Percentiles rank a stretch among this genome's conserved stretches.
Conservation (phyloP, 768 basidiomycete species). For the Mycena indigotica region DNA sequence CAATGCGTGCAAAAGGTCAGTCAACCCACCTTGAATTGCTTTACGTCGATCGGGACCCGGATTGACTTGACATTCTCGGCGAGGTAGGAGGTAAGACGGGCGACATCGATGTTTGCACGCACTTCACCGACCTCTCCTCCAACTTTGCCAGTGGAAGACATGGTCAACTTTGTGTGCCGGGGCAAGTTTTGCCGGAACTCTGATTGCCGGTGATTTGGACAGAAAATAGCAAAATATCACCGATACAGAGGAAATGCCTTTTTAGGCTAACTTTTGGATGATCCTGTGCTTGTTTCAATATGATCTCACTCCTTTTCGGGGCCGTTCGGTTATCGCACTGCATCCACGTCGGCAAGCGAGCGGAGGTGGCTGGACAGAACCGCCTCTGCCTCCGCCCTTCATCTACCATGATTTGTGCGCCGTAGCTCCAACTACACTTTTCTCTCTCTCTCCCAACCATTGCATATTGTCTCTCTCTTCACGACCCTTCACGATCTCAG, state of each 20-base stretch:
- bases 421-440: not conserved
- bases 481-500: slow-evolving; percentile 1
- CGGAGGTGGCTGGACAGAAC: not conserved
- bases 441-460: too few species aligned
- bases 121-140: slow-evolving; percentile 79
- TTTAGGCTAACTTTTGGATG: too few species aligned
- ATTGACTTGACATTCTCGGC: slow-evolving; percentile 54
- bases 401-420: not conserved
- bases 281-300: too few species aligned
- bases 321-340: slow-evolving; percentile 19
- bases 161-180: too few species aligned
- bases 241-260: too few species aligned
- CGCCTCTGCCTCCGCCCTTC: not conserved
- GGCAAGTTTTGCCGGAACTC: not conserved
- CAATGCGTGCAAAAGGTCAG: not conserved
- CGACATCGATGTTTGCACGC: slow-evolving; percentile 68
- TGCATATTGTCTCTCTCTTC: too few species aligned
- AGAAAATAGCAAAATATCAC: not conserved
- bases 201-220: not conserved
- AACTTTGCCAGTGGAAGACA: slow-evolving; percentile 43
- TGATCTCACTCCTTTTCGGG: too few species aligned
- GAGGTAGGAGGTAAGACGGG: slow-evolving; percentile 69
- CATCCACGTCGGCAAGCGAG: not conserved
- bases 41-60: slow-evolving; percentile 67
- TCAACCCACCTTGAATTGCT: slow-evolving; percentile 83